Base-by-base conservation (phyloP, 202 grass and related monocot species). In the Brachypodium distachyon region DNA sequence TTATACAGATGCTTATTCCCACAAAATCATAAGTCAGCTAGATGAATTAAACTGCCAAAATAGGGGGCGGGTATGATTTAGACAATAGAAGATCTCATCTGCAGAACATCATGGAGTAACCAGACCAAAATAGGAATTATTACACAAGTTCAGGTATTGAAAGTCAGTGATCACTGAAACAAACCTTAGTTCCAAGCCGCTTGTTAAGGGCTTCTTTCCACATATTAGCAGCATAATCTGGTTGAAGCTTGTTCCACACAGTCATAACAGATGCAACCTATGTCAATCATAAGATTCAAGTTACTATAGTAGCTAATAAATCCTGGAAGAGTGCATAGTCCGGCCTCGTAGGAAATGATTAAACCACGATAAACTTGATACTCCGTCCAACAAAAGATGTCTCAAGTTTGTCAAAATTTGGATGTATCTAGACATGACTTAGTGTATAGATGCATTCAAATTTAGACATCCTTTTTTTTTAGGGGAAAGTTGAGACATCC, bases 251-350 rank as follows among this genome's bases (percentile, higher is more conserved):
- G 87, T 14, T 90, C 96, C 96, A 98, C 87, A 98, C 71, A 67
- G 96, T 92, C 96, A 98, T 95, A 67, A 90, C 84, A 88, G 91
- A 98, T 68, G 96, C 96, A 80, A 98, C 96, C 96, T 95, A 77
- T 48, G 55, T 46, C 61, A 72, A 63, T 61, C n/a, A 83, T 72
- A 38, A 86, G 54, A 82, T 82, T 77, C 75, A 46, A 57, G 73
- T 81, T 59, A 76, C 17, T 47, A 48, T 50, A 39, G 10, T 25
- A 76, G 55, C 29, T 61, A 32, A 87, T 33, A 81, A 50, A 68
- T 32, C 17, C 6, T 43, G 67, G 27, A 22, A 21, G 7, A 78
- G 27, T 66, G 22, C 46, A 34, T 23, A 53, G 10, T 72, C 33
- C 12, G 78, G 73, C 14, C 4, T 18, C 50, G 2, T 31, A 36